Evolutionary conservation across 768 basidiomycete species (phyloP), one percentile per base, ranked within the genome.

Genomic region (Amanita exitialis): DNA sequence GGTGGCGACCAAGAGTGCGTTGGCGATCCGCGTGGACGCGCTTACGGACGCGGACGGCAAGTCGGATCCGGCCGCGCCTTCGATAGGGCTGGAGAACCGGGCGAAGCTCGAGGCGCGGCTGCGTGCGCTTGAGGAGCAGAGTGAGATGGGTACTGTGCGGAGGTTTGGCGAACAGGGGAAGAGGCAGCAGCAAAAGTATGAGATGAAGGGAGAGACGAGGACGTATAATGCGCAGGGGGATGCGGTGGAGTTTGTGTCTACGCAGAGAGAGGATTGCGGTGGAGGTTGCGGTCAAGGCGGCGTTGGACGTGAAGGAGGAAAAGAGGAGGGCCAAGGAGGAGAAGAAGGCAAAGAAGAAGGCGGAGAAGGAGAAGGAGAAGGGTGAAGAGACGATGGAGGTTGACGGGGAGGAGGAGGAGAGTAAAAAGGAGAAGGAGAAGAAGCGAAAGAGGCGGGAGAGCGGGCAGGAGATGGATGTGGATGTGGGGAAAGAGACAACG

Each of bases 1-100:
- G 96, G 92, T 98, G 27, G 94, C 96, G 44, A 98, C 96, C 44
- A 99, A 99, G 74, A 84, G 95, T 3, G 90, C 96, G 1, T 81
- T 99, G 12, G 95, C 95, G 4, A 91, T 96, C 60, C 95, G 96
- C 66, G 91, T 98, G 34, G 96, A 99, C 58, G 96, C 96, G 6
- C 83, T 99, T 42, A 86, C 94, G 37, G 92, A 96, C 54, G 75
- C 83, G 7, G 90, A 97, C 53, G 87, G 83, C 59, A 96, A 97
- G 66, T 90, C 90, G 1, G 90, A 86, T 53, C 71, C 80, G 35
- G 66, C 73, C 6, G 88, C 93, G 2, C 82, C 93, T 1, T 80
- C 90, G 59, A 83, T 97, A 63, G 96, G 96, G 52, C 69, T 98
- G 53, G 89, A 91, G 62, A 91, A 92, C 69, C 90, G 95, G 37